A percentile compares a stretch with the other conserved stretches of the same genome.
Evolutionary conservation across 2,329 filamentous ascomycete species (phyloP).

Genomic region (Pseudogymnoascus verrucosus): DNA sequence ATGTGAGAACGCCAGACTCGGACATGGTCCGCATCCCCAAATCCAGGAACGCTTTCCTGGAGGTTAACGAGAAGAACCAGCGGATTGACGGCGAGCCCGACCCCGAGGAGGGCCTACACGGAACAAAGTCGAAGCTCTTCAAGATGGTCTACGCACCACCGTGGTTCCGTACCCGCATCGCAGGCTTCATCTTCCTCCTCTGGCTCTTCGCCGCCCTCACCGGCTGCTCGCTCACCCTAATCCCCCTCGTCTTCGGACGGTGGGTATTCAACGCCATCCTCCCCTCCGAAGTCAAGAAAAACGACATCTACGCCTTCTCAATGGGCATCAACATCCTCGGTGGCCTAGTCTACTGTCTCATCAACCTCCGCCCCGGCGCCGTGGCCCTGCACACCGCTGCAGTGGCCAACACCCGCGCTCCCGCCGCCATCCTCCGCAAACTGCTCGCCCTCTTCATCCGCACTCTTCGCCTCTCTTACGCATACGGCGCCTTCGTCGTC

Average conservation of each 20-base stretch:
- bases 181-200: conserved; percentile 78
- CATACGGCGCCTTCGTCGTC: conserved; percentile 66
- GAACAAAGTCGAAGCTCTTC: conserved; percentile 39
- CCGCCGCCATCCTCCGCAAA: conserved; percentile 22
- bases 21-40: conserved; percentile 94
- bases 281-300: conserved; percentile 65
- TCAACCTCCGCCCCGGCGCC: conserved; percentile 39
- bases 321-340: conserved; percentile 79
- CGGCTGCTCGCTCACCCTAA: conserved; percentile 75
- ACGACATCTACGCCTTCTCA: conserved; percentile 95
- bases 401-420: conserved; percentile 22
- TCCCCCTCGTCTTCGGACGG: conserved; percentile 80
- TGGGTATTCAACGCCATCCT: conserved; percentile 66
- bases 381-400: conserved; percentile 24
- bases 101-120: conserved; percentile 48
- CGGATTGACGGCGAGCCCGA: conserved; percentile 52
- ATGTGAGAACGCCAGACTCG: conserved; percentile 86
- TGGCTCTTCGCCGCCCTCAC: conserved; percentile 90
- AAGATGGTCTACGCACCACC: conserved; percentile 73
- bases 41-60: conserved; percentile 70
- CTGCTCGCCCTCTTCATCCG: conserved; percentile 13
- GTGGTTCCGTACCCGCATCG: conserved; percentile 70
- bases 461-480: conserved; percentile 53
- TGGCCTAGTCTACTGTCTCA: conserved; percentile 52
- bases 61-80: conserved; percentile 60